Conservation (phyloP, 116 monocot species). For the Papilionanthe hybrid region DNA sequence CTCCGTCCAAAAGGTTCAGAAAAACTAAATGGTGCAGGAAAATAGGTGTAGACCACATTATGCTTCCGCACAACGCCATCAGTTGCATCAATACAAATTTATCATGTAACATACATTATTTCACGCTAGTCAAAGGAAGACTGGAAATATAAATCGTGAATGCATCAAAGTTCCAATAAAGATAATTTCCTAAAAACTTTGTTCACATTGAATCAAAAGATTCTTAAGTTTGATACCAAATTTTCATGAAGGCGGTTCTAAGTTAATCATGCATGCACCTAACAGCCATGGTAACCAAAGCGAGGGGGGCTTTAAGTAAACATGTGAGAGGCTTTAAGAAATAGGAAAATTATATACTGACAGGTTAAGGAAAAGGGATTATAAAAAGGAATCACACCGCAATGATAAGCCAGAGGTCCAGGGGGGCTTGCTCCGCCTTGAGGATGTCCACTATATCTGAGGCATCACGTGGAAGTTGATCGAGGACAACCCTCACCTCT, state of each 20-base stretch:
- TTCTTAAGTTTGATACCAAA: no score
- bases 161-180: background rate
- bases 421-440: constrained; percentile 97
- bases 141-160: background rate
- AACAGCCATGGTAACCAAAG: no score
- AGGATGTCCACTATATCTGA: constrained; percentile 96
- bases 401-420: constrained; percentile 92
- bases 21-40: background rate
- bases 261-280: no score
- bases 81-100: background rate
- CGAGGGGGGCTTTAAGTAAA: background rate
- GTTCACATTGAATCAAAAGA: no score
- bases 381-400: constrained; percentile 41
- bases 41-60: background rate
- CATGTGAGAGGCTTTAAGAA: background rate
- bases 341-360: background rate
- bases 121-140: background rate
- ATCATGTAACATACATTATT: background rate
- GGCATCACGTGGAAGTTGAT: constrained; percentile 90
- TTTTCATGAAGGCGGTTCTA: no score
- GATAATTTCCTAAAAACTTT: no score
- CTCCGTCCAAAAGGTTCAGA: background rate
- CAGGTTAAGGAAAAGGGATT: background rate
- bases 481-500: constrained; percentile 86
- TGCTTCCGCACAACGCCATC: background rate